Percentiles rank a stretch among this genome's conserved stretches.
Evolutionary conservation across 352 stramenopile genomes (phyloP).

Genomic region (Phytophthora sansomeana): DNA sequence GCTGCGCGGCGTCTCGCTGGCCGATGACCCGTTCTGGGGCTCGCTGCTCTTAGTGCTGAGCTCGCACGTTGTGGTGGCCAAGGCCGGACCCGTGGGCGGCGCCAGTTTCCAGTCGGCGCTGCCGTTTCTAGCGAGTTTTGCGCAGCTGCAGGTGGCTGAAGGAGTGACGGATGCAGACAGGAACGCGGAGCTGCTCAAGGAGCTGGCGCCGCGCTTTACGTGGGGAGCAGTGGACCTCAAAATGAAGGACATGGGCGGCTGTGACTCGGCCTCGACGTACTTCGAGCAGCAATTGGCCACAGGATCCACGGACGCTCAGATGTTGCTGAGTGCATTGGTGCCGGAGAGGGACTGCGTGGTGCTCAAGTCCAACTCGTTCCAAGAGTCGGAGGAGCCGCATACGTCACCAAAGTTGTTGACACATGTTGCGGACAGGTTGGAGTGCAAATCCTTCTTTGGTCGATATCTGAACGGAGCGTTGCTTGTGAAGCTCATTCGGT

Average conservation of each 20-base stretch:
- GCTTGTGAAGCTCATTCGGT: constrained; percentile 60
- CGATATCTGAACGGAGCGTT: constrained; percentile 63
- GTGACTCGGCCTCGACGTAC: constrained; percentile 67
- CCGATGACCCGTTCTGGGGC: constrained; percentile 66
- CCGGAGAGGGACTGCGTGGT: constrained; percentile 62
- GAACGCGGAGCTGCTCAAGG: constrained; percentile 57
- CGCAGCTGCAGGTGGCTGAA: constrained; percentile 54
- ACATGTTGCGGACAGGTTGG: constrained; percentile 56
- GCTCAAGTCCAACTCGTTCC: constrained; percentile 64
- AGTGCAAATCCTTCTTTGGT: constrained; percentile 74
- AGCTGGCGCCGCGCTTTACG: constrained; percentile 64
- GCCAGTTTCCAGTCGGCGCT: constrained; percentile 52
- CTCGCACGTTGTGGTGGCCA: constrained; percentile 64
- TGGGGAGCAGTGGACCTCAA: constrained; percentile 82
- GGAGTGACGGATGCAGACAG: constrained; percentile 24
- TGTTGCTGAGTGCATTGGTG: constrained; percentile 54
- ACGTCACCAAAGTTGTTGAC: constrained; percentile 67
- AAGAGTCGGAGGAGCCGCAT: constrained; percentile 44
- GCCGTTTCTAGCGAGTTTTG: constrained; percentile 59
- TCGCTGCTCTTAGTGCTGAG: constrained; percentile 63
- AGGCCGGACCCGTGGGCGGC: constrained; percentile 44
- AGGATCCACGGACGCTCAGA: constrained; percentile 56
- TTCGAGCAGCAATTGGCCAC: constrained; percentile 68
- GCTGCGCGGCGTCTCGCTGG: constrained; percentile 58
- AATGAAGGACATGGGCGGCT: constrained; percentile 81